phyloP scores from a whole-genome alignment of 495 filamentous ascomycete species.

The Penicilliopsis zonata region DNA sequence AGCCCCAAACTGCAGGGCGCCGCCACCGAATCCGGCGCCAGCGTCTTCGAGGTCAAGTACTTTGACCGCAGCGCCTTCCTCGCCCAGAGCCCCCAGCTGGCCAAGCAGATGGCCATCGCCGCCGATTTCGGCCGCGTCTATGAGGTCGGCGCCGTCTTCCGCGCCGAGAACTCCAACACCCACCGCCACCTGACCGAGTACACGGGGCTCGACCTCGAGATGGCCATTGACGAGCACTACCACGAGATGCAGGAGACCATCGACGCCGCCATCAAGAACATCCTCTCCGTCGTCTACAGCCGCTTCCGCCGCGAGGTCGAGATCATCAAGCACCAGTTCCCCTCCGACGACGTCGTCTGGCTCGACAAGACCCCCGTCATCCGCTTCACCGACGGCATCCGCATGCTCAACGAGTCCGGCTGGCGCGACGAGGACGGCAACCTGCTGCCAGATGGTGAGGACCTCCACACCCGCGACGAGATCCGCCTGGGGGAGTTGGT shows the following conservation, averaged over 20 bases:
- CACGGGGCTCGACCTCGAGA: slow-evolving; percentile 89
- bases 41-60: slow-evolving; percentile 81
- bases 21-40: slow-evolving; percentile 82
- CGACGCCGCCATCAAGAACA: slow-evolving; percentile 68
- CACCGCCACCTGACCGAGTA: slow-evolving; percentile 94
- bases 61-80: slow-evolving; percentile 74
- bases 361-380: slow-evolving; percentile 72
- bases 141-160: slow-evolving; percentile 80
- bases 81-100: slow-evolving; percentile 85
- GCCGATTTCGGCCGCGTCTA: slow-evolving; percentile 82
- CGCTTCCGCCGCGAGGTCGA: slow-evolving; percentile 59
- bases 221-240: slow-evolving; percentile 87
- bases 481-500: slow-evolving; percentile 74
- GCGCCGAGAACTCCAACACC: slow-evolving; percentile 90
- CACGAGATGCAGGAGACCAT: slow-evolving; percentile 68
- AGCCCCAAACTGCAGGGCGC: slow-evolving; percentile 79
- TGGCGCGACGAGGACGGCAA: slow-evolving; percentile 69
- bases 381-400: slow-evolving; percentile 66
- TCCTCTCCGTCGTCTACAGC: slow-evolving; percentile 60
- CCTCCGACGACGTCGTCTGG: slow-evolving; percentile 63
- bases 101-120: slow-evolving; percentile 89
- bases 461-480: slow-evolving; percentile 75
- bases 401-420: slow-evolving; percentile 71
- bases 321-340: slow-evolving; percentile 50
- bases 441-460: slow-evolving; percentile 53